These are phyloP conservation scores for Trypanosoma avium DNA, from an alignment of 208 protist genomes.

Conservation along the genomic window DNA sequence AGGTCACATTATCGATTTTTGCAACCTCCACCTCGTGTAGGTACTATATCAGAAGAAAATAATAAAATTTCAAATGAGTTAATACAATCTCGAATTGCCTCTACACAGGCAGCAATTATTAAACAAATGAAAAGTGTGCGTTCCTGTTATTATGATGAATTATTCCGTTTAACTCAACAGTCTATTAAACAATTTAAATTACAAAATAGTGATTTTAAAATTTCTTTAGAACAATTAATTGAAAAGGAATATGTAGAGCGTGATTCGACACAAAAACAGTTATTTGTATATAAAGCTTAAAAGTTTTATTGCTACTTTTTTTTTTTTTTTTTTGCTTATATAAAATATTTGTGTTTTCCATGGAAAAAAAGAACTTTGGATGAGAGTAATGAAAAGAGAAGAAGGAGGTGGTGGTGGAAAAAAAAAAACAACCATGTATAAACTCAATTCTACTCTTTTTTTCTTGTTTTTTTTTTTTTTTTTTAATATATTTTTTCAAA, in stretches of 20 bases:
- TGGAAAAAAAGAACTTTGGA: neutral
- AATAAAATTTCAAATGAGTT: conserved; percentile 16
- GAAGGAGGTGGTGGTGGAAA: no score
- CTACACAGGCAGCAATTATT: conserved; percentile 31
- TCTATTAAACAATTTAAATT: conserved; percentile 35
- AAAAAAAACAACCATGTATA: no score
- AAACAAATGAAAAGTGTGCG: conserved; percentile 45
- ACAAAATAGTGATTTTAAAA: conserved; percentile 42
- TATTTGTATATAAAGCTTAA: conserved; percentile 26
- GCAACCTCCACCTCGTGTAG: conserved; percentile 13
- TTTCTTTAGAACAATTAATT: conserved; percentile 51
- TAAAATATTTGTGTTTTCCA: neutral
- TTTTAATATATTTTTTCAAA: neutral
- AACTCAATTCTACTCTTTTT: conserved; percentile 4
- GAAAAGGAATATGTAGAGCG: conserved; percentile 51
- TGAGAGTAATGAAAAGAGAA: no score
- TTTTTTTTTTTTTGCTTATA: conserved; percentile 9
- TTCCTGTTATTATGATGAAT: conserved; percentile 34
- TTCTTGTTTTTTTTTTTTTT: conserved; percentile 1
- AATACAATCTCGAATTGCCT: conserved; percentile 17
- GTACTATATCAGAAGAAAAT: neutral
- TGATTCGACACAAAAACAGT: conserved; percentile 12
- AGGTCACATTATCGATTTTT: conserved; percentile 13
- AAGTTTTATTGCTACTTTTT: neutral
- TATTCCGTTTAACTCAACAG: conserved; percentile 35